phyloP scores from a whole-genome alignment of 2,329 filamentous ascomycete genomes.

The Corynespora cassiicola region DNA sequence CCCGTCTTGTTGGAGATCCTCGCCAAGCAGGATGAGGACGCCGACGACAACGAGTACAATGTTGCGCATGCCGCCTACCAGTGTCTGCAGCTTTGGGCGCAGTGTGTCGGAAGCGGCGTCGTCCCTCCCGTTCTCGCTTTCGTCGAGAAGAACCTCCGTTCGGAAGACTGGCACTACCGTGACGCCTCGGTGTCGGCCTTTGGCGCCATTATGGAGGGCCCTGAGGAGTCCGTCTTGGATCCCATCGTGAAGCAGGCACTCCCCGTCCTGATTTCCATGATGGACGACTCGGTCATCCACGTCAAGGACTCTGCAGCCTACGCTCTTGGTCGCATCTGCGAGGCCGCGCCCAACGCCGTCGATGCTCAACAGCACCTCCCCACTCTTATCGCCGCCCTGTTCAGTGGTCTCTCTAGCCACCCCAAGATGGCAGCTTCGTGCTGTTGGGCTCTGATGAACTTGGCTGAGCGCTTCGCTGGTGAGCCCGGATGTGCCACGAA shows the following conservation, averaged over 20 bases:
- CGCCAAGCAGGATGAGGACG: conserved; percentile 97
- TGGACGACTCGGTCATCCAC: conserved; percentile 84
- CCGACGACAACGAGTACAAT: conserved; percentile 96
- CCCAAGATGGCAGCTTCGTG: conserved; percentile 98
- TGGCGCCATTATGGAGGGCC: conserved; percentile 98
- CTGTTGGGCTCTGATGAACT: conserved; percentile 99
- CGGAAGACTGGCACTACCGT: conserved; percentile 91
- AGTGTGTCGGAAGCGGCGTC: conserved; percentile 84
- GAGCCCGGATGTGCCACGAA: conserved; percentile 81
- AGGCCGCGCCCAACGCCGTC: conserved; percentile 89
- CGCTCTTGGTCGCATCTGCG: conserved; percentile 93
- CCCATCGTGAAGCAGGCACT: conserved; percentile 96
- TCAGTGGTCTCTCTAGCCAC: conserved; percentile 86
- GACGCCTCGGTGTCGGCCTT: conserved; percentile 98
- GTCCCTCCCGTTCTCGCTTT: conserved; percentile 88
- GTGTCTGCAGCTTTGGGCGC: conserved; percentile 92
- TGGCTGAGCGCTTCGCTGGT: conserved; percentile 93
- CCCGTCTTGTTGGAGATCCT: conserved; percentile 88
- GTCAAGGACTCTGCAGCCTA: conserved; percentile 97
- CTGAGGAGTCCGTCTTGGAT: conserved; percentile 88
- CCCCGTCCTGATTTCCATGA: conserved; percentile 89
- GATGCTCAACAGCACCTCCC: conserved; percentile 84
- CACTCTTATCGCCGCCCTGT: conserved; percentile 84
- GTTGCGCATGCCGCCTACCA: conserved; percentile 94
- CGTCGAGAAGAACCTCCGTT: conserved; percentile 87